Conservation (phyloP, 2,329 filamentous ascomycete species). For the Epichloe uncinata region DNA sequence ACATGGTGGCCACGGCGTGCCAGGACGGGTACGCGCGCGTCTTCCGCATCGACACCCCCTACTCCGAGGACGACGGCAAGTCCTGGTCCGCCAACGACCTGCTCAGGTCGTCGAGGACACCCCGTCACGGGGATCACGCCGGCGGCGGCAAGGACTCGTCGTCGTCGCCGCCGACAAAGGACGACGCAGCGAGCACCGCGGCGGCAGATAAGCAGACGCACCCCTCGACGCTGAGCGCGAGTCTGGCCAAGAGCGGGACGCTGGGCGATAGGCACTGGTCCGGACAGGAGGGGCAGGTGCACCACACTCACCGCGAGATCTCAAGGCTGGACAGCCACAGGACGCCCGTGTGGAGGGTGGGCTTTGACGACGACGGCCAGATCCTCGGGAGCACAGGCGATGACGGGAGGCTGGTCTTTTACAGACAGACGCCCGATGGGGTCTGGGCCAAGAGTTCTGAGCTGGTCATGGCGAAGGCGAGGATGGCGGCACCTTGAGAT, state of each 20-base stretch:
- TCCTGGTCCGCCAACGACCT: slow-evolving; percentile 37
- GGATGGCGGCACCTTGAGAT: slow-evolving; percentile 32
- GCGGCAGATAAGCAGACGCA: slow-evolving; percentile 20
- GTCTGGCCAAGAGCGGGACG: slow-evolving; percentile 35
- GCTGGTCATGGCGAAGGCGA: slow-evolving; percentile 42
- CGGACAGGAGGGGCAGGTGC: slow-evolving; percentile 50
- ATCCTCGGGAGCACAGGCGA: slow-evolving; percentile 65
- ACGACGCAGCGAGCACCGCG: slow-evolving; percentile 11
- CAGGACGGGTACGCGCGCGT: slow-evolving; percentile 85
- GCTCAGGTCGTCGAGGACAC: slow-evolving; percentile 13
- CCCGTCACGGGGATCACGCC: neutral
- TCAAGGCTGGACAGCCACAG: slow-evolving; percentile 54
- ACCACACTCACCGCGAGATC: slow-evolving; percentile 48
- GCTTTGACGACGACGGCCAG: slow-evolving; percentile 57
- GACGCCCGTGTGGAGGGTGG: slow-evolving; percentile 62
- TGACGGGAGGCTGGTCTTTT: slow-evolving; percentile 53
- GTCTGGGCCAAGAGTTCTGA: slow-evolving; percentile 48
- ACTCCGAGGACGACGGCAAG: slow-evolving; percentile 31
- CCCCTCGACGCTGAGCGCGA: slow-evolving; percentile 36
- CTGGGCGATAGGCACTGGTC: slow-evolving; percentile 36
- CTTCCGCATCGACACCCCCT: slow-evolving; percentile 63
- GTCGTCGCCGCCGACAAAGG: slow-evolving; percentile 16
- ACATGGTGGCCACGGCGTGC: slow-evolving; percentile 81
- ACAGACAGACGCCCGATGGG: slow-evolving; percentile 44
- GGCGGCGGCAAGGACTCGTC: neutral